These are phyloP conservation scores for Ophiostoma novo-ulmi DNA, from an alignment of 2,329 filamentous ascomycete genomes.

Conservation along the genomic window DNA sequence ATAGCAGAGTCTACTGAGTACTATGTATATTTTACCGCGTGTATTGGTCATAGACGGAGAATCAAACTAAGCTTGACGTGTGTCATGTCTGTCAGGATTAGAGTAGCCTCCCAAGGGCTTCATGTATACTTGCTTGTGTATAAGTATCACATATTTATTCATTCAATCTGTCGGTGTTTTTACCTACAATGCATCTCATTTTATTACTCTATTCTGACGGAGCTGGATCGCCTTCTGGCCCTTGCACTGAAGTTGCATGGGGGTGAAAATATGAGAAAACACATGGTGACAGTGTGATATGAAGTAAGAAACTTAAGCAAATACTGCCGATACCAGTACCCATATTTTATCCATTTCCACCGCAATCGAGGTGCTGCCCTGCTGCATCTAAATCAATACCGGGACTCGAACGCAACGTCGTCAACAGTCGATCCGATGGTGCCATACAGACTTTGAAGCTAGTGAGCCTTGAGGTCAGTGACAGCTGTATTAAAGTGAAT, in stretches of 20 bases:
- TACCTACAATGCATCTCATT: no score
- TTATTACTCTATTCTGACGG: background rate
- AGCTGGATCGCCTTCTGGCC: background rate
- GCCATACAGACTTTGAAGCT: conserved; percentile 14
- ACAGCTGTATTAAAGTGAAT: background rate
- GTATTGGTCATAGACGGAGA: background rate
- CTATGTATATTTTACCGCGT: background rate
- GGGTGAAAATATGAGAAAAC: background rate
- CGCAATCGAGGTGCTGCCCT: background rate
- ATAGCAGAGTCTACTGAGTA: background rate
- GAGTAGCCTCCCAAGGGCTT: background rate
- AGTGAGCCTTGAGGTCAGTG: background rate
- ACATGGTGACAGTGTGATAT: background rate
- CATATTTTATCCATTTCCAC: background rate
- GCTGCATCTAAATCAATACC: background rate
- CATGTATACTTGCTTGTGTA: background rate
- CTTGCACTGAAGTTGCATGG: background rate
- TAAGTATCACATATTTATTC: background rate
- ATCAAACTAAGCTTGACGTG: background rate
- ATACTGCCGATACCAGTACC: background rate
- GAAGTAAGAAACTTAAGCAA: background rate
- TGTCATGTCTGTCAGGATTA: background rate
- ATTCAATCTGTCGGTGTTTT: no score
- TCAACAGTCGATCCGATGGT: conserved; percentile 21
- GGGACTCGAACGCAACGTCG: conserved; percentile 1